phyloP scores from a whole-genome alignment of 1,139 yeast species.

The Candida neerlandica region DNA sequence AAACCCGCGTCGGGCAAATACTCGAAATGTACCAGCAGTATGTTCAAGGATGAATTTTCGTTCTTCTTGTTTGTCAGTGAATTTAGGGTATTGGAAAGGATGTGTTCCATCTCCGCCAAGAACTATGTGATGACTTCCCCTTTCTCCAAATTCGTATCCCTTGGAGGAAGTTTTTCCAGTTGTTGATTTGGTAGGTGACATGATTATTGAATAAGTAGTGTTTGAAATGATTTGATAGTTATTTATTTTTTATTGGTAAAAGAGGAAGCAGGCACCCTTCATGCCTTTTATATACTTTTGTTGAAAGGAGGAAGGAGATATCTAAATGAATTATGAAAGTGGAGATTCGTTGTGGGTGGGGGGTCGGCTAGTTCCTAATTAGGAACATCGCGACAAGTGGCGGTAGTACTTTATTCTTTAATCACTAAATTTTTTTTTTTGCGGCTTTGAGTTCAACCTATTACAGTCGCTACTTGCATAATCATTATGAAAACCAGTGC shows the following conservation, averaged over 20 bases:
- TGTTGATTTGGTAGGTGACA: slow-evolving; percentile 8
- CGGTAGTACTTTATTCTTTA: not conserved
- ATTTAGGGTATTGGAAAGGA: slow-evolving; percentile 53
- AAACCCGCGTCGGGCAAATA: slow-evolving; percentile 71
- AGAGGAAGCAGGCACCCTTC: not conserved
- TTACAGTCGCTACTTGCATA: not conserved
- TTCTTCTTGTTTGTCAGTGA: slow-evolving; percentile 51
- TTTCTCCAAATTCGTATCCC: slow-evolving; percentile 36
- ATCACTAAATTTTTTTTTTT: not conserved
- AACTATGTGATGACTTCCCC: slow-evolving; percentile 52
- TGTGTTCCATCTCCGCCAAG: slow-evolving; percentile 40
- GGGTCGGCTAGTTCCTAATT: not conserved
- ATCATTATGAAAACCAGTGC: not conserved
- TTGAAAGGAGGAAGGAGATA: not conserved
- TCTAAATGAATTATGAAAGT: not conserved
- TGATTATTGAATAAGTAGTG: not conserved
- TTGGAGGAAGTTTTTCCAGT: slow-evolving; percentile 12
- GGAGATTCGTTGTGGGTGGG: not conserved
- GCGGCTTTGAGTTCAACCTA: too few relatives aligned
- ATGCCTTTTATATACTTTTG: not conserved
- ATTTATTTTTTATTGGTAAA: not conserved
- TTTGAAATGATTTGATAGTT: too few relatives aligned
- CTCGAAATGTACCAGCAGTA: slow-evolving; percentile 78
- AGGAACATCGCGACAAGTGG: not conserved
- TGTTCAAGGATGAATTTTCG: slow-evolving; percentile 68